phyloP scores from a whole-genome alignment of 306 rosid species.

The Rosa lucieae region DNA sequence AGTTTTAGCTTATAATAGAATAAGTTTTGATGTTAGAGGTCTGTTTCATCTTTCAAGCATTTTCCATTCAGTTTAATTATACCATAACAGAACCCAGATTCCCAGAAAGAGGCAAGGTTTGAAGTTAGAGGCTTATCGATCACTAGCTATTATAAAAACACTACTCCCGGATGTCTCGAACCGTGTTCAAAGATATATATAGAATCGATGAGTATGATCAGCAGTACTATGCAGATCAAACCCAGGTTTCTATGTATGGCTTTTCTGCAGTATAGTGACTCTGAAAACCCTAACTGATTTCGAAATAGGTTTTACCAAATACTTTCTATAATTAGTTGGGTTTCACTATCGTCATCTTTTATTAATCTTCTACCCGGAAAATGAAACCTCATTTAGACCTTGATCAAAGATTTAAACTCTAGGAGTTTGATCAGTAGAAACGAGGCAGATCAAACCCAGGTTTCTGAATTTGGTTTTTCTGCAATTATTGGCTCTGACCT shows the following conservation, averaged over 20 bases:
- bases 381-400: background rate
- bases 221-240: background rate
- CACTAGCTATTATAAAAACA: background rate
- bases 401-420: background rate
- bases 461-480: background rate
- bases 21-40: background rate
- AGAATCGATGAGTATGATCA: background rate
- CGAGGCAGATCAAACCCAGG: background rate
- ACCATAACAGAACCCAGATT: background rate
- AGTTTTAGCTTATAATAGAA: background rate
- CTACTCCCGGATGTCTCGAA: background rate
- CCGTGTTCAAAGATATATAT: background rate
- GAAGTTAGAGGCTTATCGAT: background rate
- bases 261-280: background rate
- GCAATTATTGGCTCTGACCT: background rate
- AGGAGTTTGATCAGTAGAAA: background rate
- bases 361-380: background rate
- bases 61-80: background rate
- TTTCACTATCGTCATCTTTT: background rate
- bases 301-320: background rate
- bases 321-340: too few relatives aligned
- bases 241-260: background rate
- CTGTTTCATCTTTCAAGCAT: background rate
- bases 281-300: background rate
- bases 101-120: background rate